Evolutionary conservation across 1,139 yeast species (phyloP).

Genomic region (Yamadazyma triangularis): DNA sequence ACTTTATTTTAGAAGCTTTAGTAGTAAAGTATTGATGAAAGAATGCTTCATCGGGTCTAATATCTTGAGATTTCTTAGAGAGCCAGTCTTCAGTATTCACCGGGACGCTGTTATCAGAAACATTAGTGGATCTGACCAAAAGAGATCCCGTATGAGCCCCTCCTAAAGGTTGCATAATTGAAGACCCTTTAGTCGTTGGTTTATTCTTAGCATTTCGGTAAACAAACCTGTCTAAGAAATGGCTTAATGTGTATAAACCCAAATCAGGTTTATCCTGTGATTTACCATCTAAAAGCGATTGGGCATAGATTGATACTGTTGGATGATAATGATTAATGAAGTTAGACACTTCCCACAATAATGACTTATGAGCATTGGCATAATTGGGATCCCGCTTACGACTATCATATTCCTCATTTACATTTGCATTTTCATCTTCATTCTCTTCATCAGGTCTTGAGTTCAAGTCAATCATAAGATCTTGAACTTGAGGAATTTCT

Average conservation of each 20-base stretch:
- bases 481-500: constrained; percentile 38
- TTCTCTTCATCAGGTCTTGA: constrained; percentile 32
- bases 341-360: constrained; percentile 81
- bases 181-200: constrained; percentile 66
- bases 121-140: constrained; percentile 65
- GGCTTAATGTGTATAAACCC: constrained; percentile 80
- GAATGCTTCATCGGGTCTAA: constrained; percentile 86
- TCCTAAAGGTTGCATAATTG: constrained; percentile 97
- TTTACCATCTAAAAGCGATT: constrained; percentile 48
- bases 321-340: constrained; percentile 88
- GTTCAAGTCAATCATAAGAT: constrained; percentile 37
- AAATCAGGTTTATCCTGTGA: constrained; percentile 69
- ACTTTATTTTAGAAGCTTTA: constrained; percentile 47
- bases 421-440: constrained; percentile 39
- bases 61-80: constrained; percentile 54
- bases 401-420: constrained; percentile 59
- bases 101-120: constrained; percentile 46
- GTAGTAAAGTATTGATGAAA: constrained; percentile 82
- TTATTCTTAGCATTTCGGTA: constrained; percentile 88
- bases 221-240: constrained; percentile 92
- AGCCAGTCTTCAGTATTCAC: constrained; percentile 86
- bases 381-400: constrained; percentile 86
- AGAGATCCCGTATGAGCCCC: constrained; percentile 80
- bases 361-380: constrained; percentile 76
- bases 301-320: constrained; percentile 78